Base-by-base conservation (phyloP, 2,329 filamentous ascomycete genomes). In the Fusarium acutatum region DNA sequence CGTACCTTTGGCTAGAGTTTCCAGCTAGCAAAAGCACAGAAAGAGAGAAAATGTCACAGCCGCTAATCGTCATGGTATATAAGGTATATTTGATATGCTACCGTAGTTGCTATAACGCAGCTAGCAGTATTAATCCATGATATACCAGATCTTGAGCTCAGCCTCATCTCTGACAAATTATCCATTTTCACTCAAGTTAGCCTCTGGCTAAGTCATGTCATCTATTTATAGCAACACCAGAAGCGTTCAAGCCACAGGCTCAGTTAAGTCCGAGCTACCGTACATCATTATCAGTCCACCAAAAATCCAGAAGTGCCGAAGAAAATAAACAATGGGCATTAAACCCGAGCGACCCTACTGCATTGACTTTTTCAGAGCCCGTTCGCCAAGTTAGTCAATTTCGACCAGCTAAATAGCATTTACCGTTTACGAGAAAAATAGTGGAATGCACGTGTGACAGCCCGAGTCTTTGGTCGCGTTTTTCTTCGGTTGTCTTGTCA, bases 51-150 rank as follows among this genome's bases (percentile, higher is more conserved):
- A 22, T 15, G 1, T 15, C 9, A 47, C 6, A 22, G 26, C 7
- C 11, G 26, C 12, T 22, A 11, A 11, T 46, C 8, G 18, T 5
- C 24, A 26, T 9, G 7, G 15, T 24, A 12, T 8, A 8, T 8
- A 43, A 8, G 7, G 11, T 14, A 20, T 44, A 26, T 12, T 14
- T 26, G 1, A 13, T 10, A 20, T 26, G 5, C 24, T 44, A 5
- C 11, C 9, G 6, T 26, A 13, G 5, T 26, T 10, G 0, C 41
- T 18, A 4, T n/a, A n/a, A n/a, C n/a, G n/a, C n/a, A n/a, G n/a
- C n/a, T n/a, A n/a, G n/a, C n/a, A n/a, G n/a, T n/a, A 43, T 24
- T 11, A 24, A 24, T 24, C 7, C 11, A 18, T 43, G 3, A 24
- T 43, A 3, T 43, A 18, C 40, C 40, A 43, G 15, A 43, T 43